Evolutionary conservation across 805 yeast genomes (phyloP).

Genomic region (Candida sonorensis): DNA sequence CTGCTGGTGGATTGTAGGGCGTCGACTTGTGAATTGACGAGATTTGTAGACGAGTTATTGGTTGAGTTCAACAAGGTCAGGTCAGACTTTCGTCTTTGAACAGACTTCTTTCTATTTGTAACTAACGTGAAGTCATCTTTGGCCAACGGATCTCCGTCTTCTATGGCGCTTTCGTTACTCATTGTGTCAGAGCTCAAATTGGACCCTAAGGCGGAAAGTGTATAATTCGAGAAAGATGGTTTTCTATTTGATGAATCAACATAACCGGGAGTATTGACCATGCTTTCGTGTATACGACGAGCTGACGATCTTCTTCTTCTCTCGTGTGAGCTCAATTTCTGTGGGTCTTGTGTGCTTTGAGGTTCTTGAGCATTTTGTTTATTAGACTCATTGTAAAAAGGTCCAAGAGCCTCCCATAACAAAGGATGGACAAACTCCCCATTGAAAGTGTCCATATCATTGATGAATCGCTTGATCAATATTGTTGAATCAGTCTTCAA

Average conservation of each 20-base stretch:
- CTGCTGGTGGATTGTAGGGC: no score
- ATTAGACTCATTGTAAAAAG: constrained; percentile 5
- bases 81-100: constrained; percentile 10
- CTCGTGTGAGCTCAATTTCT: constrained; percentile 6
- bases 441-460: constrained; percentile 31
- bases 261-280: constrained; percentile 17
- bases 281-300: constrained; percentile 15
- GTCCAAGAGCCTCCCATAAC: constrained; percentile 23
- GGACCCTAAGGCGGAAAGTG: not conserved
- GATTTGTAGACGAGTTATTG: constrained; percentile 2
- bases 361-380: not conserved
- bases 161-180: constrained; percentile 17
- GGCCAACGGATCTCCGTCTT: constrained; percentile 22
- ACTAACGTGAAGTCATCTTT: constrained; percentile 31
- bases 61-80: not conserved
- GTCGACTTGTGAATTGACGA: no score
- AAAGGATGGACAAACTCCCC: constrained; percentile 32
- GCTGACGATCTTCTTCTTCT: constrained; percentile 21
- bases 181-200: constrained; percentile 3
- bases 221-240: not conserved
- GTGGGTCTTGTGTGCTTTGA: constrained; percentile 3
- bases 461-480: constrained; percentile 29
- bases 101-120: constrained; percentile 24
- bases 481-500: constrained; percentile 22
- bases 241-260: constrained; percentile 5